A percentile compares a stretch with the other conserved stretches of the same genome.
phyloP scores from a whole-genome alignment of 202 grass and related monocot genomes.

The Dendrocalamus latiflorus region DNA sequence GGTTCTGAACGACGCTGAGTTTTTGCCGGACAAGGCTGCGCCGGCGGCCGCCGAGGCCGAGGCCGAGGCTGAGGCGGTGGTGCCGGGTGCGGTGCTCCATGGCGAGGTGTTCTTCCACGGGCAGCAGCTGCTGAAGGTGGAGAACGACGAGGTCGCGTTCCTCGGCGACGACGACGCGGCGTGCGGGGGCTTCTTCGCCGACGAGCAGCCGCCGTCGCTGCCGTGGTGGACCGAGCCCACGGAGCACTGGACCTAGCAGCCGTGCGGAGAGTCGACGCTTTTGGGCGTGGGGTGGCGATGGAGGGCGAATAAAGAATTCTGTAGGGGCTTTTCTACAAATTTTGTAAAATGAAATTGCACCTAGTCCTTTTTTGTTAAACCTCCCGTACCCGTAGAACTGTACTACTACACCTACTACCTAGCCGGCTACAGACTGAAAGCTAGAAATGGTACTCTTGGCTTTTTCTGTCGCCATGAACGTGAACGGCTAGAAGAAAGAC shows the following conservation, averaged over 20 bases:
- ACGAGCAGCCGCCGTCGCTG: conserved; percentile 49
- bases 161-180: conserved; percentile 41
- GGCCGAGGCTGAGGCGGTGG: conserved; percentile 19
- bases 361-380: conserved; percentile 35
- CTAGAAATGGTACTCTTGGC: neutral
- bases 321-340: conserved; percentile 30
- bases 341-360: conserved; percentile 53
- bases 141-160: conserved; percentile 38
- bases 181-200: conserved; percentile 56
- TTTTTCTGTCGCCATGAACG: too few relatives aligned
- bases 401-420: too few relatives aligned
- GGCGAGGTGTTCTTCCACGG: conserved; percentile 38
- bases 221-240: conserved; percentile 49
- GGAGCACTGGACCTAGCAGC: conserved; percentile 44
- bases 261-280: too few relatives aligned
- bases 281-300: neutral
- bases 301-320: conserved; percentile 2
- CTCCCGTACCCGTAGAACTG: neutral
- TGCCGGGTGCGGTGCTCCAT: neutral
- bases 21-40: neutral
- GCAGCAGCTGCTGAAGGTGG: conserved; percentile 39
- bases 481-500: neutral
- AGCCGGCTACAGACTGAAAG: neutral
- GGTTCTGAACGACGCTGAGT: conserved; percentile 50
- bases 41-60: neutral